Percentiles rank a stretch among this genome's conserved stretches.
These are phyloP conservation scores for Coriaria nepalensis DNA, from an alignment of 306 rosid species.

Conservation along the genomic window DNA sequence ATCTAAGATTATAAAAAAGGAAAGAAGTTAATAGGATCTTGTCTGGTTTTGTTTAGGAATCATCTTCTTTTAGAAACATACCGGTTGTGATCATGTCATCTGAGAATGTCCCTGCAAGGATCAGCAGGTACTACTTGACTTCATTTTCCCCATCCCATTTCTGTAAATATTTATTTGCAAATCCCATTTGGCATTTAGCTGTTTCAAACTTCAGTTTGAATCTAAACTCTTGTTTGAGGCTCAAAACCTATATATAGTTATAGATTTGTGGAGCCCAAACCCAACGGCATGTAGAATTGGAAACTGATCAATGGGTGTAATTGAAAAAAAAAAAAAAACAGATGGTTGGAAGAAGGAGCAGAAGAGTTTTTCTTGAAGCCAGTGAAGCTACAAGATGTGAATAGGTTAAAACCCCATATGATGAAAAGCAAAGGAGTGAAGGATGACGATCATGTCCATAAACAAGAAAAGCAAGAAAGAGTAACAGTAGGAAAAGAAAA, in stretches of 20 bases:
- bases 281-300: not conserved
- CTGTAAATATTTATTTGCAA: not conserved
- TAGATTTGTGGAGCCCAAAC: too few species aligned
- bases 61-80: conserved; percentile 66
- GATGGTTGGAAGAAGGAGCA: conserved; percentile 94
- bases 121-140: conserved; percentile 35
- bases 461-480: conserved; percentile 18
- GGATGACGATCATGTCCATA: conserved; percentile 15
- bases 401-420: conserved; percentile 56
- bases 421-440: conserved; percentile 47
- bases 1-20: too few species aligned
- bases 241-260: too few species aligned
- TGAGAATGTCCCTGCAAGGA: conserved; percentile 86
- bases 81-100: conserved; percentile 96
- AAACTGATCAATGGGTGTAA: conserved; percentile 9
- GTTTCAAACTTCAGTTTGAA: not conserved
- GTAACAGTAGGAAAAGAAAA: conserved; percentile 22
- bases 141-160: not conserved
- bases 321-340: conserved; percentile 16
- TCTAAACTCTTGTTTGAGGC: too few species aligned
- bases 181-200: not conserved
- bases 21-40: too few species aligned
- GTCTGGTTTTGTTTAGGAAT: conserved; percentile 39
- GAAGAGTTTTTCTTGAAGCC: conserved; percentile 94
- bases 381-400: conserved; percentile 60